Evolutionary conservation across 169 alveolate species (phyloP), one percentile per base, ranked within the genome.

Genomic region (Plasmodium billcollinsi): DNA sequence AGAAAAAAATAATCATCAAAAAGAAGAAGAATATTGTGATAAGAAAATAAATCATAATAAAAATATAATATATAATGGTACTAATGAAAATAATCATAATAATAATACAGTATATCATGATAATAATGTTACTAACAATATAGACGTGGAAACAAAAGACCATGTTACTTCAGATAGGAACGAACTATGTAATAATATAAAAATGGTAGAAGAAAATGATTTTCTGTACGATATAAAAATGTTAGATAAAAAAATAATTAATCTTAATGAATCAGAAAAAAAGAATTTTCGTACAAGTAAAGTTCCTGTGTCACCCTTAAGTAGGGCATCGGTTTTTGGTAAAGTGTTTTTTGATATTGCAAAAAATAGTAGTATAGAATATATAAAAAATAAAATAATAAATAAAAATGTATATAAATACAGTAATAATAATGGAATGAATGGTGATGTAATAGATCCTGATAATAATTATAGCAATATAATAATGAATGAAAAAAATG

Each of bases 401-500:
- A 69, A 33, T 2, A 67, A 71, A 21, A 39, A 71, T 24, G 47
- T n/a, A 72, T 14, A 39, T 49, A 43, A 26, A 26, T 18, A 39
- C 9, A 39, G 9, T 14, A 18, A 54, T 59, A 66, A 58, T 18
- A 7, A 54, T 12, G 18, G 12, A 45, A 65, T 33, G 49, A 61
- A 24, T 52, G 21, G n/a, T 49, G 43, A 39, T 20, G 49, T 54
- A 26, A 33, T 54, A 26, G 18, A 39, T 39, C 0, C 1, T 5
- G 69, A 33, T 24, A 15, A 18, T 59, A 66, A 58, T 18, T 4
- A 54, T 12, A 58, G 21, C 15, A 33, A 56, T 73, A 12, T 43
- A 29, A 54, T 88, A 14, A 21, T 88, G 15, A 73, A 54, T 45
- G 94, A 91, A 47, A 91, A 88, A 20, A 95, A 95, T 66, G 97